Conservation (phyloP, 371 early-diverging fungal genomes). For the Lichtheimia hyalospora region DNA sequence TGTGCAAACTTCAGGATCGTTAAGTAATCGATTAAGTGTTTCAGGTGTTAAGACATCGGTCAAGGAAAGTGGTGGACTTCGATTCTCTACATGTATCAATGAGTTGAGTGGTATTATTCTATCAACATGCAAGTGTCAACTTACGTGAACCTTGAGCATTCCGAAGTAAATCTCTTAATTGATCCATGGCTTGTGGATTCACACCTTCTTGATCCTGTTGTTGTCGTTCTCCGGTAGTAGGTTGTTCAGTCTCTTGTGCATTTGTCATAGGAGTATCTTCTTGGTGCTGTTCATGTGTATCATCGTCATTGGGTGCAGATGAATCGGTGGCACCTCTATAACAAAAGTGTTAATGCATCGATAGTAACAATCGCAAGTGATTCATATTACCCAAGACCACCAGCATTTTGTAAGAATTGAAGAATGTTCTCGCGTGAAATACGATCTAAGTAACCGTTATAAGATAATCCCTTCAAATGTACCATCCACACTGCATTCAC, state of each 20-base stretch:
- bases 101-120: background rate
- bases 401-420: constrained; percentile 45
- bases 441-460: background rate
- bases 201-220: constrained; percentile 2
- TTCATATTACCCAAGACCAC: constrained; percentile 35
- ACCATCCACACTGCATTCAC: background rate
- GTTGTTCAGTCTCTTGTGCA: background rate
- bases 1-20: constrained; percentile 52
- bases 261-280: background rate
- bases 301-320: constrained; percentile 16
- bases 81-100: background rate
- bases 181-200: constrained; percentile 18
- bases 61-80: constrained; percentile 16
- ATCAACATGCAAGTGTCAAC: background rate
- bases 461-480: background rate
- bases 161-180: constrained; percentile 20
- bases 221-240: constrained; percentile 9
- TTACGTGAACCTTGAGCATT: constrained; percentile 24
- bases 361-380: constrained; percentile 8
- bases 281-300: background rate
- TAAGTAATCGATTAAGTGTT: constrained; percentile 54
- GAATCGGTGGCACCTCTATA: background rate
- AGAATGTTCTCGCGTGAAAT: constrained; percentile 44
- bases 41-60: constrained; percentile 54
- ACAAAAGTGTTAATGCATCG: background rate